Base-by-base conservation (phyloP, 495 filamentous ascomycete species). In the Beverwykella pulmonaria region DNA sequence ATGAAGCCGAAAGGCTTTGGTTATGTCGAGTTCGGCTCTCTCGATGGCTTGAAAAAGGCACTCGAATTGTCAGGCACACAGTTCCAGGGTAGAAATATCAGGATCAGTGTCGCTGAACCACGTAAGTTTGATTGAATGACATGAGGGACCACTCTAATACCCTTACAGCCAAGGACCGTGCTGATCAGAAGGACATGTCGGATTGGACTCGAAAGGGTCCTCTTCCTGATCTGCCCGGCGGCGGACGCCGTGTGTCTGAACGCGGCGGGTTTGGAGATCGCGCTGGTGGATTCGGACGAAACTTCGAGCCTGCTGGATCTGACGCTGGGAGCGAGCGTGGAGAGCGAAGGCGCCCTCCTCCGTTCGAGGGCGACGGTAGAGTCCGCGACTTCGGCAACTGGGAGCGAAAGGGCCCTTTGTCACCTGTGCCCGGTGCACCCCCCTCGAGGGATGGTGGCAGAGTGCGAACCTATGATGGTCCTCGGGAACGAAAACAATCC, bases 1-100 rank as follows among this genome's bases (percentile, higher is more conserved):
- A 85, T 87, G 67, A 90, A 90, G 72, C 94, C 94, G 50, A 98
- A 98, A 83, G 94, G 94, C 44, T 98, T 98, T 73, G 94, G 92
- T 47, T 98, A 98, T 78, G 92, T 95, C 53, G 95, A 98, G 74
- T 98, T 97, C 73, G 87, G 82, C 61, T 89, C 88, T 44, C 82
- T 93, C 19, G 92, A 96, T 58, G 94, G 95, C 47, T 80, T 98
- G 71, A 92, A 97, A 81, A 89, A 91, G 70, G 95, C 95, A 27
- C 81, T 98, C 55, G 90, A 91, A 44, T 83, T 92, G 59, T 90
- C 89, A 67, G 90, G 90, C 52, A 81, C 83, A 25, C 85, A 85
- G 62, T 91, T 98, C 73, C 87, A 92, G 76, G 93, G 93, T 46
- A 85, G 94, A 52, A 89, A 86, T 65, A 92, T 98, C 73, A 85